These are phyloP conservation scores for Penicillium daleae DNA, from an alignment of 495 filamentous ascomycete genomes.

Conservation along the genomic window DNA sequence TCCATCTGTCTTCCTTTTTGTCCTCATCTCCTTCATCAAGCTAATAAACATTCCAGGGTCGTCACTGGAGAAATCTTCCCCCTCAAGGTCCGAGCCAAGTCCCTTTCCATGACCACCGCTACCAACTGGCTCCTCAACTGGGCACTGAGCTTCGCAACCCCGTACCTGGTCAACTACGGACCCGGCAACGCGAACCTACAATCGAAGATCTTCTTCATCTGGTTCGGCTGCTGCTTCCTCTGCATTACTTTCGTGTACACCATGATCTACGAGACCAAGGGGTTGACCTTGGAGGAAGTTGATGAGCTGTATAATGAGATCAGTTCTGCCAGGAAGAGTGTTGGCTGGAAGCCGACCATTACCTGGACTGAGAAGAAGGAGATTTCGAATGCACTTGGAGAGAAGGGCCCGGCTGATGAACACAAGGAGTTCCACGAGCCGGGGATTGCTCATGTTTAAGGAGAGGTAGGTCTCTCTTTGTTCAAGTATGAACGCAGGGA, in stretches of 20 bases:
- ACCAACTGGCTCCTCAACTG: slow-evolving; percentile 74
- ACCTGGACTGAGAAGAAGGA: slow-evolving; percentile 4
- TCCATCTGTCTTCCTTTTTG: no score
- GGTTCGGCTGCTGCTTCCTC: slow-evolving; percentile 63
- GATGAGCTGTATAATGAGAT: slow-evolving; percentile 66
- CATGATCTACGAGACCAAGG: slow-evolving; percentile 85
- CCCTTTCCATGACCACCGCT: slow-evolving; percentile 71
- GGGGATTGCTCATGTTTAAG: neutral
- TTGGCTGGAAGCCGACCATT: slow-evolving; percentile 7
- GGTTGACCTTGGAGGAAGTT: slow-evolving; percentile 73
- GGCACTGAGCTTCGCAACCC: slow-evolving; percentile 58
- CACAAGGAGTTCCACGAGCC: neutral
- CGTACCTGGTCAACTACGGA: slow-evolving; percentile 71
- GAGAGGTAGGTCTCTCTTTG: neutral
- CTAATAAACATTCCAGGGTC: slow-evolving; percentile 61
- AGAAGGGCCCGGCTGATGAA: neutral
- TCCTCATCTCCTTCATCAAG: neutral
- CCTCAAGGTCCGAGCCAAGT: slow-evolving; percentile 67
- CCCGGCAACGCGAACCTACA: slow-evolving; percentile 58
- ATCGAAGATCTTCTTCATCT: slow-evolving; percentile 78
- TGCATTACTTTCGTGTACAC: slow-evolving; percentile 72
- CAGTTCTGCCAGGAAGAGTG: slow-evolving; percentile 8
- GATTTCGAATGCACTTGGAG: neutral
- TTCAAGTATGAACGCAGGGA: no score
- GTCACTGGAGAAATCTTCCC: slow-evolving; percentile 73